Evolutionary conservation across 2,329 filamentous ascomycete genomes (phyloP), one percentile per base, ranked within the genome.

Genomic region (Pseudogymnoascus sp.): DNA sequence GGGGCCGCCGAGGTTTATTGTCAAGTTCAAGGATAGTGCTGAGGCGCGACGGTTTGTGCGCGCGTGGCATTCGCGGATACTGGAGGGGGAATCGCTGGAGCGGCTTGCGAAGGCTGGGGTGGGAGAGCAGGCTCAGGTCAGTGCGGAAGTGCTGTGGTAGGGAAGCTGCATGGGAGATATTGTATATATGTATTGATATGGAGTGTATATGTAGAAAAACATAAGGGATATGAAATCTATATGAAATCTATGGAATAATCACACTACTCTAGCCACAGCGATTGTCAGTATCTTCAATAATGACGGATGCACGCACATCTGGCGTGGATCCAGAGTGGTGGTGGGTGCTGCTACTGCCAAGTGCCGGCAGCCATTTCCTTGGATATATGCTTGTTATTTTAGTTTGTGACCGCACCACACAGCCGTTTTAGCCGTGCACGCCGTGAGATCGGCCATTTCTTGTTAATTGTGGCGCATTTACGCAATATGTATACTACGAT

Each of bases 121-220:
- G 61, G 75, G 76, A 62, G 73, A 75, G 61, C 66, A 72, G 25
- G 72, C 74, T 19, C 73, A 78, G 63, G 75, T 77, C 16, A 75
- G 78, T 68, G 74, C 76, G 16, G 77, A 82, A 68, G 71, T 80
- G 62, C 69, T 82, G 60, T 82, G 80, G 79, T 82, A 72, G 66
- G 45, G 19, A 4, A 11, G 14, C 7, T 4, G 14, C 45, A n/a
- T 52, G 45, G 45, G 5, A 52, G n/a, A 4, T 52, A 52, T 30
- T 52, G 45, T 52, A 52, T 52, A 52, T 52, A 52, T 52, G 45
- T 52, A 52, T 52, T 45, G 45, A 52, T 52, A 52, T 16, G 45
- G 30, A 14, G 14, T 52, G 45, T 52, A 52, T 30, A 30, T 52
- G 23, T 52, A 52, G 23, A 52, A 30, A 52, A n/a, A n/a, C n/a